Base-by-base conservation (phyloP, 108 stramenopile species). In the Fragilaria radians region DNA sequence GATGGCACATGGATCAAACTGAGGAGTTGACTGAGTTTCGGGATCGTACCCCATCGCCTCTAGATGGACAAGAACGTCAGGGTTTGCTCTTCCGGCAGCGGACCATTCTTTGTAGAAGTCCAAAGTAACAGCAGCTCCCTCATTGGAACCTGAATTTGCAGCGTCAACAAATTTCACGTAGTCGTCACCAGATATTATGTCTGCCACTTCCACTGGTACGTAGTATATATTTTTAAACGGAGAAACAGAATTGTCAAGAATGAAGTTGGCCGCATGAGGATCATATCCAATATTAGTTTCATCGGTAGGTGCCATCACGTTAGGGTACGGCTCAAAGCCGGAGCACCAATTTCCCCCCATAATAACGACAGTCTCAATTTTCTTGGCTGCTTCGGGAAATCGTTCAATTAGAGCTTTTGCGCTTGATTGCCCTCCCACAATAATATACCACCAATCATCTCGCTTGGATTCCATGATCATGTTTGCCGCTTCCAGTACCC, bases 261-360 rank as follows among this genome's bases (percentile, higher is more conserved):
- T 53, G 46, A 30, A 52, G 24, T 68, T 61, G 17, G 59, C 59
- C 1, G 59, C 67, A 46, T 5, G 21, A 5, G 63, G 55, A 46
- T 64, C 69, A 52, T 56, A 63, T 19, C 50, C 63, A 48, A 59
- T 64, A 42, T 63, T 70, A 7, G 36, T 65, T 26, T 60, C 65
- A 48, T 54, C 65, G 18, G 66, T 56, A 1, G 62, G 62, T 19
- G 65, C 59, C 33, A 46, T 25, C 18, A 71, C 58, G 5, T 36
- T 59, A 9, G 60, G 61, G 32, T 72, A 72, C 1, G 64, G 58
- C 30, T 72, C 59, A 45, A 62, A 66, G 42, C 54, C 65, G n/a
- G 57, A 48, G 42, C 71, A 66, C 24, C 23, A 72, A 36, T 72
- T 66, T 48, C 71, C 71, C 18, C 30, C 71, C 71, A 72, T 72